These are phyloP conservation scores for Balansia obtecta DNA, from an alignment of 2,329 filamentous ascomycete species.

Conservation along the genomic window DNA sequence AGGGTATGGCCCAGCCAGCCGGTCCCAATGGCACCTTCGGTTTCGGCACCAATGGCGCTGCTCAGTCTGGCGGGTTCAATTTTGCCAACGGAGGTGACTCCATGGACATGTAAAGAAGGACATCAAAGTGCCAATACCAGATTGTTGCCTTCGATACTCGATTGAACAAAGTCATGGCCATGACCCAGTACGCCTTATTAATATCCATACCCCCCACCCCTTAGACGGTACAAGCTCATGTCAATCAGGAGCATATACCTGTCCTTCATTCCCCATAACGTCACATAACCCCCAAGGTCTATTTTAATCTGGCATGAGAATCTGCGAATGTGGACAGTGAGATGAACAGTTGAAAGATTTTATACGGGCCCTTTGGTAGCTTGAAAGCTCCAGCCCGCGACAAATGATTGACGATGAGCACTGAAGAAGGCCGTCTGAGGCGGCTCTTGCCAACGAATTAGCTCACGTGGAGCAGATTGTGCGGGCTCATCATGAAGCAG, in stretches of 20 bases:
- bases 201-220: constrained; percentile 8
- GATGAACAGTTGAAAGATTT: constrained; percentile 13
- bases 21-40: constrained; percentile 64
- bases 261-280: constrained; percentile 17
- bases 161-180: not conserved
- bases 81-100: constrained; percentile 64
- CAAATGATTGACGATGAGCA: constrained; percentile 12
- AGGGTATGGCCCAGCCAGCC: constrained; percentile 58
- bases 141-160: not conserved
- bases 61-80: constrained; percentile 77
- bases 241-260: constrained; percentile 12
- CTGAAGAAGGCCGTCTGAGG: constrained; percentile 10
- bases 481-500: constrained; percentile 6
- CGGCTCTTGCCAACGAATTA: constrained; percentile 4
- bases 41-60: constrained; percentile 53
- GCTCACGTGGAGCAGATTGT: constrained; percentile 10
- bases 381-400: constrained; percentile 51
- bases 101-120: constrained; percentile 48
- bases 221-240: constrained; percentile 11
- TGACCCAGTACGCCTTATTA: constrained; percentile 5
- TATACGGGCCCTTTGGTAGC: constrained; percentile 43
- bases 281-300: constrained; percentile 15
- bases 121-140: not conserved
- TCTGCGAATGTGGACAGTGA: constrained; percentile 16
- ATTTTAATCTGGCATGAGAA: constrained; percentile 22